A percentile compares a stretch with the other conserved stretches of the same genome.
Evolutionary conservation across 352 stramenopile genomes (phyloP).

Genomic region (Pythium phragmiticola): DNA sequence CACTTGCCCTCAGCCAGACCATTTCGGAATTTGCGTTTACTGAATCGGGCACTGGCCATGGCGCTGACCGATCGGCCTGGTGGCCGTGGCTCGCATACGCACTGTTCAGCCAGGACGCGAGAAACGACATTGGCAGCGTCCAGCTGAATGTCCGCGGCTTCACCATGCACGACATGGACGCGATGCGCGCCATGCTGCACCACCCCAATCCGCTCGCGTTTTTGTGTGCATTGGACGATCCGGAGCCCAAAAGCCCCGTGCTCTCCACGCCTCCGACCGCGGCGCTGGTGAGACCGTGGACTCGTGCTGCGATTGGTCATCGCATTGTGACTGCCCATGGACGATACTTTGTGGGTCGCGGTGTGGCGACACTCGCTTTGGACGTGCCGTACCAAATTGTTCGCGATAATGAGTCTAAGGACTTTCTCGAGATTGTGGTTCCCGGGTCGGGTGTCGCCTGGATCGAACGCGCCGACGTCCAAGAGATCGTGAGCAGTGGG

Average conservation of each 20-base stretch:
- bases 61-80: background rate
- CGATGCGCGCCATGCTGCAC: background rate
- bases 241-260: background rate
- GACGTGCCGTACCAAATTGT: background rate
- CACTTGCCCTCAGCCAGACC: background rate
- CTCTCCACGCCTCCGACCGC: background rate
- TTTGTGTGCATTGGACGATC: constrained; percentile 2
- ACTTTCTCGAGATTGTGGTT: constrained; percentile 8
- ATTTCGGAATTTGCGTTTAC: constrained; percentile 1
- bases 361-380: background rate
- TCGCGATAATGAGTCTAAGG: background rate
- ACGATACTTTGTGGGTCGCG: background rate
- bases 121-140: background rate
- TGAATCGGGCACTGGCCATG: background rate
- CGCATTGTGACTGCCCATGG: background rate
- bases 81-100: constrained; percentile 14
- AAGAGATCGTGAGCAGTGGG: background rate
- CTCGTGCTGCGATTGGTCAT: background rate
- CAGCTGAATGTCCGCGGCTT: background rate
- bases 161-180: background rate
- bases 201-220: constrained; percentile 2
- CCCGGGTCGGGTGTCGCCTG: background rate
- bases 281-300: background rate
- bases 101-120: constrained; percentile 1
- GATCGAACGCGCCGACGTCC: background rate